Base-by-base conservation (phyloP, 2,329 filamentous ascomycete genomes). In the Botryotinia calthae region DNA sequence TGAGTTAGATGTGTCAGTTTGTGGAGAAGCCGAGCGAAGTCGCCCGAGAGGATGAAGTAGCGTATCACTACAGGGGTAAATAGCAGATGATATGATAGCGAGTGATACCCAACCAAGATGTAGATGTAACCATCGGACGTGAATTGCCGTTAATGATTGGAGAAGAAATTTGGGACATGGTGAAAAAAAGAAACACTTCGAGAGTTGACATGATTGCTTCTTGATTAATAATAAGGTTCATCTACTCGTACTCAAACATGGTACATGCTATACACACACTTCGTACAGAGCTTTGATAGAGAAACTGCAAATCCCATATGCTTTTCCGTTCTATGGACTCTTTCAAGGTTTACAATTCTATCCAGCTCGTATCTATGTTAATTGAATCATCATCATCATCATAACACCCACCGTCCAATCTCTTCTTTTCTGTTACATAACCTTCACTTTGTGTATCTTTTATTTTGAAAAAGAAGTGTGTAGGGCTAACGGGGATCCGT, bases 1-100 rank as follows among this genome's bases (percentile, higher is more conserved):
- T 71, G 68, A 58, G 31, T 64, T 37, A 9, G 56, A 37, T 58
- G 70, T 72, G 70, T 72, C 70, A 72, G 62, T 72, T 42, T 67
- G 70, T 72, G 46, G 70, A 72, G 62, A 72, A 58, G 48, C 28
- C 51, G 44, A 58, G 42, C 67, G 48, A 70, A 42, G 46, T 67
- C 64, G 48, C 65, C 37, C 48, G 65, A 56, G 48, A 67, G 37
- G 46, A 42, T 48, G 9, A 46, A 48, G 42, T 34, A 67, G 34
- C 48, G 48, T 68, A 56, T 68, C 34, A 40, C 48, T 68, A 68
- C 65, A 68, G 65, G 65, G 65, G 48, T 58, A 25, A 8, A 56
- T 56, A 68, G 65, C 34, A 68, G 34, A 37, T 58, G 48, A 68
- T 68, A 51, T 44, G 65, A 68, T 68, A 56, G 48, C 25, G 25